Evolutionary conservation across 2,329 filamentous ascomycete species (phyloP).

Genomic region (Fusarium sp.): DNA sequence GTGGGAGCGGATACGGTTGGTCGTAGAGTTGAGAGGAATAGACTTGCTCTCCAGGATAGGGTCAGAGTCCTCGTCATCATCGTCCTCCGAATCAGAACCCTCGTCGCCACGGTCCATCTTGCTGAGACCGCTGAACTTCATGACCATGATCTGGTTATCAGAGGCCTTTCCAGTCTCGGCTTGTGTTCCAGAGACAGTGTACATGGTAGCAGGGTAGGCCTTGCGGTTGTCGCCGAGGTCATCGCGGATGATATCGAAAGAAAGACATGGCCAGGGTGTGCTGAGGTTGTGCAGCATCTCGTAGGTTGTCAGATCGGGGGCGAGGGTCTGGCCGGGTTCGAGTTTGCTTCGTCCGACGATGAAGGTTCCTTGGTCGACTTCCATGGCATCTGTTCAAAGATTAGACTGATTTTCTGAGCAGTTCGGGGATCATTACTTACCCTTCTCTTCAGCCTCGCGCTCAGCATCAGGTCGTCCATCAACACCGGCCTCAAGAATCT

Average conservation of each 20-base stretch:
- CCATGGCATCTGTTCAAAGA: slow-evolving; percentile 73
- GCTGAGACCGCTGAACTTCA: slow-evolving; percentile 93
- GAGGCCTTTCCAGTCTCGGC: slow-evolving; percentile 76
- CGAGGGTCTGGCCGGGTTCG: slow-evolving; percentile 86
- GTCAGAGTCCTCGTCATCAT: slow-evolving; percentile 80
- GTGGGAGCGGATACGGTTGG: slow-evolving; percentile 90
- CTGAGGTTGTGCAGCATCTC: slow-evolving; percentile 96
- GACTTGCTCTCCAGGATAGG: slow-evolving; percentile 92
- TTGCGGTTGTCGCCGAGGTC: slow-evolving; percentile 86
- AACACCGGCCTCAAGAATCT: slow-evolving; percentile 92
- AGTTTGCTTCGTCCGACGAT: slow-evolving; percentile 94
- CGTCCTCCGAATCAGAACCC: slow-evolving; percentile 74
- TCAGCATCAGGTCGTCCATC: slow-evolving; percentile 93
- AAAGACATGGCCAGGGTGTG: slow-evolving; percentile 96
- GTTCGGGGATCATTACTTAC: neutral
- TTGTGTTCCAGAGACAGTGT: slow-evolving; percentile 93
- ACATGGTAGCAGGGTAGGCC: slow-evolving; percentile 94
- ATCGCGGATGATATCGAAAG: slow-evolving; percentile 91
- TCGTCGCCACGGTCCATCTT: slow-evolving; percentile 79
- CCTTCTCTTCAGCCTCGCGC: slow-evolving; percentile 86
- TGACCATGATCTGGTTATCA: slow-evolving; percentile 94
- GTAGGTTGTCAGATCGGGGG: slow-evolving; percentile 93
- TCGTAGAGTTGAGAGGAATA: slow-evolving; percentile 86
- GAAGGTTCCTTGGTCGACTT: slow-evolving; percentile 92
- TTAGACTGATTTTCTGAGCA: neutral